Evolutionary conservation across 352 stramenopile genomes (phyloP).

Genomic region (Elongisporangium prolatum): DNA sequence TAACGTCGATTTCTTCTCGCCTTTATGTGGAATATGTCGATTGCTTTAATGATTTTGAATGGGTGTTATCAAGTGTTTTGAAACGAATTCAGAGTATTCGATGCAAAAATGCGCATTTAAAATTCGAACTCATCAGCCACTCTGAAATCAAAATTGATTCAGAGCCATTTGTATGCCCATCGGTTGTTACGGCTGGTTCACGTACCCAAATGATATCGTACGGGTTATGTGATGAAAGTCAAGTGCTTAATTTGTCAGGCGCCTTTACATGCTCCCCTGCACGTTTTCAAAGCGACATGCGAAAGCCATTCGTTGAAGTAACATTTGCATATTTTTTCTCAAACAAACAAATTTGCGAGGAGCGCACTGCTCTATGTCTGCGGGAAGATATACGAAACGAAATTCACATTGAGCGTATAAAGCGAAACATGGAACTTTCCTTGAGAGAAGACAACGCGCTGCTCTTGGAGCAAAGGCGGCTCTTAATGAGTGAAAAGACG

Average conservation of each 20-base stretch:
- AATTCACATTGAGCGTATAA: constrained; percentile 18
- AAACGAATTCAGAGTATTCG: constrained; percentile 4
- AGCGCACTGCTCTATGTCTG: constrained; percentile 8
- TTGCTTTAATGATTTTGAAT: constrained; percentile 11
- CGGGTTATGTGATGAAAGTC: constrained; percentile 8
- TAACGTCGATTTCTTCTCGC: not conserved
- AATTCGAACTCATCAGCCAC: not conserved
- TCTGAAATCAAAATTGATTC: not conserved
- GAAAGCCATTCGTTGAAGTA: constrained; percentile 8
- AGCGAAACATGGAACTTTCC: constrained; percentile 13
- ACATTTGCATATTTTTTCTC: constrained; percentile 9
- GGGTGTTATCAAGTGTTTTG: constrained; percentile 11
- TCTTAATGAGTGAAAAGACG: constrained; percentile 27
- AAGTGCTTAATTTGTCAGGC: constrained; percentile 10
- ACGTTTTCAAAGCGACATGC: not conserved
- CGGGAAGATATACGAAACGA: constrained; percentile 19
- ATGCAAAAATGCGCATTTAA: constrained; percentile 6
- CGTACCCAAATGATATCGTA: not conserved
- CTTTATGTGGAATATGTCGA: constrained; percentile 10
- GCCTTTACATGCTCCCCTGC: not conserved
- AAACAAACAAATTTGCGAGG: constrained; percentile 7
- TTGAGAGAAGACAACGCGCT: constrained; percentile 10
- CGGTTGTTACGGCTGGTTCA: not conserved
- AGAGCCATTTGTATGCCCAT: not conserved
- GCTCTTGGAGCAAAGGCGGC: constrained; percentile 22